These are phyloP conservation scores for Neotropicomus parvogracilis DNA, from an alignment of 1,284 basidiomycete species.

Conservation along the genomic window DNA sequence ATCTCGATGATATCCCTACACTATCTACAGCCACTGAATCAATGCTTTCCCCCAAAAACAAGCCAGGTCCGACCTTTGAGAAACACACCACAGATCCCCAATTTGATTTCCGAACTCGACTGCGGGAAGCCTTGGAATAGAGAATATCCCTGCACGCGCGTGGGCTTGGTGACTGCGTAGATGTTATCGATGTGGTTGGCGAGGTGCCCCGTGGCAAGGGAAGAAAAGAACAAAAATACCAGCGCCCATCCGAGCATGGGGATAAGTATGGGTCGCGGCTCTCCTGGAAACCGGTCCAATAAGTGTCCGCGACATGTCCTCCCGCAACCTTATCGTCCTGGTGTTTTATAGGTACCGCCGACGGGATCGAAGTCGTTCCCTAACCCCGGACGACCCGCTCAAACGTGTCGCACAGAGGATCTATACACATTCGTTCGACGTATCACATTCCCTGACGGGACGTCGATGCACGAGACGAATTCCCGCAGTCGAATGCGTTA, in stretches of 20 bases:
- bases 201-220: not conserved
- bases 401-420: not conserved
- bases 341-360: not conserved
- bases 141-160: not conserved
- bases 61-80: not conserved
- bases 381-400: not conserved
- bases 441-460: not conserved
- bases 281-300: not conserved
- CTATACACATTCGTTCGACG: not conserved
- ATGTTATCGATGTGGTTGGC: not conserved
- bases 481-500: not conserved
- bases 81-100: not conserved
- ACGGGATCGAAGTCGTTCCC: not conserved
- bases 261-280: not conserved
- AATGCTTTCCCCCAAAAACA: constrained; percentile 2
- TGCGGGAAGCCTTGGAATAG: not conserved
- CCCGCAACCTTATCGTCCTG: not conserved
- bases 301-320: not conserved
- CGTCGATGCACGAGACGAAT: not conserved
- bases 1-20: constrained; percentile 31
- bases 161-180: not conserved
- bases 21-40: constrained; percentile 20
- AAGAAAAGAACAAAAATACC: not conserved
- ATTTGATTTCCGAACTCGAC: not conserved
- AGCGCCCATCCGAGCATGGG: not conserved